Evolutionary conservation across 768 basidiomycete genomes (phyloP), one percentile per base, ranked within the genome.

Genomic region (Calocybe indica): DNA sequence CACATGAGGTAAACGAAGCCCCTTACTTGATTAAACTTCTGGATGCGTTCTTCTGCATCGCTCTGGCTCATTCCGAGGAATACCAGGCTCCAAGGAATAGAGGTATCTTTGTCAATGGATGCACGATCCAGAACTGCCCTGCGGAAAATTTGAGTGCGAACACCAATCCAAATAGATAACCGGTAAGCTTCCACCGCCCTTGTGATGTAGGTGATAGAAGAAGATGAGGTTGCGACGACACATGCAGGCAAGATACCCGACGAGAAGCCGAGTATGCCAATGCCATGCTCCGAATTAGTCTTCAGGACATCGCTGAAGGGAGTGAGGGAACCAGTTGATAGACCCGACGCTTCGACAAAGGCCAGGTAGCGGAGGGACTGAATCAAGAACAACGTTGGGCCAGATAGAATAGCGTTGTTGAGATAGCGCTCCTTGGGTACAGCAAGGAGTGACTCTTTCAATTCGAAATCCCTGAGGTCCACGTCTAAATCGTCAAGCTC

Each of bases 241-340:
- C 74, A 74, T 6, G 80, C 78, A 12, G 74, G 64, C 37, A 82
- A 62, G 46, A 80, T 70, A 29, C 79, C 80, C 40, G 77, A 79
- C n/a, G 78, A 80, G 58, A 79, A 75, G 4, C 74, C 79, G 6
- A 79, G 58, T 42, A 79, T 54, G 9, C 76, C 75, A 14, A 65
- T 35, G 2, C 48, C 52, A 39, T 71, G 55, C 10, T 62, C 48
- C 34, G 53, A 37, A 51, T 78, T 78, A 62, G 61, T 22, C 54
- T 62, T 55, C 31, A 72, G 55, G 48, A 62, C 44, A 37, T 64
- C 58, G 2, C 51, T 46, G 40, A 68, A 66, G n/a, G 59, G 58
- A 29, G 56, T 55, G 44, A 52, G 46, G 15, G 61, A 52, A 31
- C 44, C 51, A 5, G 15, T 50, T 15, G 53, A 51, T n/a, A 51